Base-by-base conservation (phyloP, 176 grass and related monocot genomes). In the Hordeum marinum region DNA sequence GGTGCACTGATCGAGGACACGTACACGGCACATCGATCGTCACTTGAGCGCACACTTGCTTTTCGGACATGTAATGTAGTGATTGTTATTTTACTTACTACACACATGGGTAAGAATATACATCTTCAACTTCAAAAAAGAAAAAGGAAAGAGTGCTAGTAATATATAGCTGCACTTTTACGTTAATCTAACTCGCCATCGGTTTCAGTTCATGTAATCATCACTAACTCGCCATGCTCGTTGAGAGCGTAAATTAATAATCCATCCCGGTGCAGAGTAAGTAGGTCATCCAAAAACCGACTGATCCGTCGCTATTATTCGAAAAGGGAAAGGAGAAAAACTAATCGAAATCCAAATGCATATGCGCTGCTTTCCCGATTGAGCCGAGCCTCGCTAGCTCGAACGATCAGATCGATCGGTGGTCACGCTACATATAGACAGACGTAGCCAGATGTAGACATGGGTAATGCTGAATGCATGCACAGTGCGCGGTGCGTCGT, bases 331-430 rank as follows among this genome's bases (percentile, higher is more conserved):
- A 11, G 18, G 36, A 36, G 39, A 72, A 43, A 26, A 15, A 45
- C 6, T 3, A 72, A 72, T 52, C 15, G 5, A 52, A 52, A 18
- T 4, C 48, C 48, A 52, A 52, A 52, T 36, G 7, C 63, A 6
- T 14, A 14, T 3, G 63, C 12, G 57, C 26, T 27, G 41, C 70
- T 48, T 41, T 46, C 69, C 41, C 23, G 8, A 9, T 73, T 41
- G 70, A 50, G 48, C 27, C 14, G 27, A 18, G 63, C 14, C 48
- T 52, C 48, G 48, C n/a, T n/a, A n/a, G n/a, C 25, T 45, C 76
- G 63, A 83, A 5, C 63, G 60, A 89, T 81, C 82, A 85, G 82
- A 89, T 75, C 87, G 82, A 89, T 75, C 87, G 80, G 0, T 52
- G 48, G 48, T 52, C 15, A 52, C 48, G 15, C n/a, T 18, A 18